Evolutionary conservation across 2,329 filamentous ascomycete species (phyloP).

Genomic region (Penicillium nordicum): DNA sequence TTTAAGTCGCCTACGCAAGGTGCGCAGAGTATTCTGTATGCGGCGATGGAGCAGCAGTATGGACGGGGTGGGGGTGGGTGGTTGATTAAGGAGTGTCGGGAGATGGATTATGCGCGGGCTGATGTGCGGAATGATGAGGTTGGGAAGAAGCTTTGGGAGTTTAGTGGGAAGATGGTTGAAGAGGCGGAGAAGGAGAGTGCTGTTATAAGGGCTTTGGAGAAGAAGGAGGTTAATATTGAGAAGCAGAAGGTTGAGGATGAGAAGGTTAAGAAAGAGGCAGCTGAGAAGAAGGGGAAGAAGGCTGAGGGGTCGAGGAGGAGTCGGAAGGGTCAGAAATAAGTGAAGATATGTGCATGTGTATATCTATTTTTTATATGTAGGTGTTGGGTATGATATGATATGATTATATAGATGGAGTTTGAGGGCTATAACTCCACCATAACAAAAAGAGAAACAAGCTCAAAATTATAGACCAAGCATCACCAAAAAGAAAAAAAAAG

Average conservation of each 20-base stretch:
- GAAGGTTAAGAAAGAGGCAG: conserved; percentile 57
- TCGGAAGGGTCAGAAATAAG: conserved; percentile 32
- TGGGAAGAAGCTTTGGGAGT: conserved; percentile 85
- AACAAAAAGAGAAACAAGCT: background rate
- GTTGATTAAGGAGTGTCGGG: conserved; percentile 83
- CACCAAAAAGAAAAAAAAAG: conserved; percentile 25
- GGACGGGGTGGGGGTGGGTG: conserved; percentile 63
- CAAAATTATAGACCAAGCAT: conserved; percentile 4
- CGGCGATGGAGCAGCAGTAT: conserved; percentile 75
- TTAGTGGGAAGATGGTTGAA: conserved; percentile 80
- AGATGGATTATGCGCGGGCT: conserved; percentile 65
- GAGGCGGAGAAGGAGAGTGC: conserved; percentile 76
- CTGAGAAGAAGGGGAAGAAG: conserved; percentile 29
- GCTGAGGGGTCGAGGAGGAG: conserved; percentile 41
- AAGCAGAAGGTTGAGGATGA: conserved; percentile 62
- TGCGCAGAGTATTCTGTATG: conserved; percentile 80
- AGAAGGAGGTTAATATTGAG: conserved; percentile 47
- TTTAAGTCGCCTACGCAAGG: conserved; percentile 81
- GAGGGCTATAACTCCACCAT: background rate
- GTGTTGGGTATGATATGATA: background rate
- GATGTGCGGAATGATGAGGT: conserved; percentile 76
- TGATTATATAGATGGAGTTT: conserved; percentile 3
- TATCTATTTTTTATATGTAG: background rate
- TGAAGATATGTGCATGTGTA: conserved; percentile 4
- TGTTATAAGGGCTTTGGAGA: conserved; percentile 55